These are phyloP conservation scores for Komagataella pseudopastoris DNA, from an alignment of 805 yeast species.

Conservation along the genomic window DNA sequence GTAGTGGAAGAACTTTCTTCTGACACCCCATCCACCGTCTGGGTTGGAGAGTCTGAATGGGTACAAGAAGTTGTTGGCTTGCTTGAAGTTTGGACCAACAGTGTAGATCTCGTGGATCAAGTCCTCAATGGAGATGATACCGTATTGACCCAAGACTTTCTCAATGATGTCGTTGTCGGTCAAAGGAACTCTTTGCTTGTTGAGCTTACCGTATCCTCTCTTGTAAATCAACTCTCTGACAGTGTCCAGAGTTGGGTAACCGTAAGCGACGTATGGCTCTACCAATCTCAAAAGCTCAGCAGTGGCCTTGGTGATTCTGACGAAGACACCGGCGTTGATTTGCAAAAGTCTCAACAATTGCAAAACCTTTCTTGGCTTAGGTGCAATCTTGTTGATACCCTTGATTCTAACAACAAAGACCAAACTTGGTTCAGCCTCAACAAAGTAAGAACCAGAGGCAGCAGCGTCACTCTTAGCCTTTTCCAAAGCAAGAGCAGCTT, in stretches of 20 bases:
- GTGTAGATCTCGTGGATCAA: constrained; percentile 92
- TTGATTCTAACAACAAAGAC: constrained; percentile 96
- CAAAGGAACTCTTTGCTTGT: constrained; percentile 89
- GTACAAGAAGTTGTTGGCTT: constrained; percentile 97
- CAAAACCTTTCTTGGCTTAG: constrained; percentile 98
- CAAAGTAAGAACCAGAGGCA: constrained; percentile 89
- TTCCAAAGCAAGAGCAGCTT: constrained; percentile 79
- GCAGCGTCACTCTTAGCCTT: constrained; percentile 88
- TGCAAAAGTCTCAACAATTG: constrained; percentile 88
- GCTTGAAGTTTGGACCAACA: constrained; percentile 97
- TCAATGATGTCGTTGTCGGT: constrained; percentile 82
- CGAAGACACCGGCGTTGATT: constrained; percentile 91
- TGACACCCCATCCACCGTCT: constrained; percentile 95
- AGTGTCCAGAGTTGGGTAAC: constrained; percentile 91
- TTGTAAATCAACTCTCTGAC: constrained; percentile 88
- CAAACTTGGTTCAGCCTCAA: constrained; percentile 87
- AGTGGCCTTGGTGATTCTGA: constrained; percentile 93
- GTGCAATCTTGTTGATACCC: constrained; percentile 98
- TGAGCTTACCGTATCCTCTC: constrained; percentile 96
- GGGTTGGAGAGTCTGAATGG: constrained; percentile 96
- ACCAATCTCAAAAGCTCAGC: constrained; percentile 82
- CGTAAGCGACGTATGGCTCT: constrained; percentile 95
- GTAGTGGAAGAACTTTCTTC: constrained; percentile 94
- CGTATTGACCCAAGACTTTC: constrained; percentile 82
- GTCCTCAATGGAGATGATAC: constrained; percentile 85